These are phyloP conservation scores for Gaultheria prostrata DNA, from an alignment of 148 eudicot genomes.

Conservation along the genomic window DNA sequence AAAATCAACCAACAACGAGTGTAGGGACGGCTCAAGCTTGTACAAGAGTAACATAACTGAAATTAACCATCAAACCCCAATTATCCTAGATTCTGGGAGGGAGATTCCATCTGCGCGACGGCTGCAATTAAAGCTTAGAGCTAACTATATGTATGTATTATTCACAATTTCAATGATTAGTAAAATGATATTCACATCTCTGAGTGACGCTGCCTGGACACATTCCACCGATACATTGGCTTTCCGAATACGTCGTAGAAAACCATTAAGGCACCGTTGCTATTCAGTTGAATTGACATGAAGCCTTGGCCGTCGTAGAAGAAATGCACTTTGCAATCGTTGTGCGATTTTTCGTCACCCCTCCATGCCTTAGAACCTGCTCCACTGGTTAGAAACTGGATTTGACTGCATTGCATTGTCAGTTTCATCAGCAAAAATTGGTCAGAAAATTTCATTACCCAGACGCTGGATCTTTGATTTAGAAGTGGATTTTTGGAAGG, in stretches of 20 bases:
- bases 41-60: not conserved
- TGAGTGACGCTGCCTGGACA: not conserved
- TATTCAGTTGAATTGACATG: constrained; percentile 15
- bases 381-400: constrained; percentile 16
- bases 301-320: constrained; percentile 20
- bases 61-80: not conserved
- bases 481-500: not conserved
- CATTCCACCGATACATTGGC: not conserved
- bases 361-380: constrained; percentile 24
- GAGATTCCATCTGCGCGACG: not conserved
- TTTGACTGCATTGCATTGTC: not conserved
- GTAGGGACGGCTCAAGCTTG: not conserved
- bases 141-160: not conserved
- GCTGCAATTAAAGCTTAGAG: not conserved
- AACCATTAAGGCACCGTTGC: not conserved
- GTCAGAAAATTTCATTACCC: not conserved
- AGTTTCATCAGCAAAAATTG: not conserved
- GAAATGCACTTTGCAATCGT: not conserved
- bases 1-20: too few species aligned
- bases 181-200: not conserved
- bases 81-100: not conserved
- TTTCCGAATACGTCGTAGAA: constrained; percentile 10
- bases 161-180: not conserved
- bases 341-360: not conserved
- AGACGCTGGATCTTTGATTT: not conserved